A percentile compares a stretch with the other conserved stretches of the same genome.
Conservation (phyloP, 2,329 filamentous ascomycete species). For the Lecanicillium sp. region DNA sequence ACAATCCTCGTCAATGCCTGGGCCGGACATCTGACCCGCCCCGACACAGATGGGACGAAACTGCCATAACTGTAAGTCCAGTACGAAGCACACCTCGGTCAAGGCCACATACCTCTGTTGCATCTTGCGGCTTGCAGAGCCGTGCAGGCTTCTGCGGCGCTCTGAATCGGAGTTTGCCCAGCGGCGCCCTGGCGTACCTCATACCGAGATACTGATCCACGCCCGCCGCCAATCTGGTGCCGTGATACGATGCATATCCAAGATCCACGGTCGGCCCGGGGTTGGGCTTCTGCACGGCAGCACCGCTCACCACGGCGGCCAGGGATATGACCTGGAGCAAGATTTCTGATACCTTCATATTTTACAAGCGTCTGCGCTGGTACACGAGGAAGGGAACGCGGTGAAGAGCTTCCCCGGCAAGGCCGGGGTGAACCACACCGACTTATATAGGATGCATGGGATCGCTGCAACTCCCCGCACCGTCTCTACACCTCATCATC, state of each 20-base stretch:
- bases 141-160: conserved; percentile 36
- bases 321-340: too few species aligned
- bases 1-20: conserved; percentile 33
- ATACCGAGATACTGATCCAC: conserved; percentile 39
- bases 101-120: conserved; percentile 28
- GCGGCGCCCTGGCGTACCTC: conserved; percentile 44
- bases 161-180: conserved; percentile 41
- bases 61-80: conserved; percentile 17
- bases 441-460: too few species aligned
- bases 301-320: too few species aligned
- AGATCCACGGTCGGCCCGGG: conserved; percentile 24
- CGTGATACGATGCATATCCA: conserved; percentile 37
- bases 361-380: too few species aligned
- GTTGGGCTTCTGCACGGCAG: too few species aligned
- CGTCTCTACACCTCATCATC: too few species aligned
- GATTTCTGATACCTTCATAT: too few species aligned
- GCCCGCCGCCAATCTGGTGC: conserved; percentile 26
- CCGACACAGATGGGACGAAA: conserved; percentile 39
- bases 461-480: too few species aligned
- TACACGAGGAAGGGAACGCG: too few species aligned
- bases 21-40: conserved; percentile 17
- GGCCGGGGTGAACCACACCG: too few species aligned
- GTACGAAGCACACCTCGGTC: too few species aligned
- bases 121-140: conserved; percentile 24
- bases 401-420: too few species aligned